These are phyloP conservation scores for Coemansia brasiliensis DNA, from an alignment of 192 early-diverging fungal species.

Conservation along the genomic window DNA sequence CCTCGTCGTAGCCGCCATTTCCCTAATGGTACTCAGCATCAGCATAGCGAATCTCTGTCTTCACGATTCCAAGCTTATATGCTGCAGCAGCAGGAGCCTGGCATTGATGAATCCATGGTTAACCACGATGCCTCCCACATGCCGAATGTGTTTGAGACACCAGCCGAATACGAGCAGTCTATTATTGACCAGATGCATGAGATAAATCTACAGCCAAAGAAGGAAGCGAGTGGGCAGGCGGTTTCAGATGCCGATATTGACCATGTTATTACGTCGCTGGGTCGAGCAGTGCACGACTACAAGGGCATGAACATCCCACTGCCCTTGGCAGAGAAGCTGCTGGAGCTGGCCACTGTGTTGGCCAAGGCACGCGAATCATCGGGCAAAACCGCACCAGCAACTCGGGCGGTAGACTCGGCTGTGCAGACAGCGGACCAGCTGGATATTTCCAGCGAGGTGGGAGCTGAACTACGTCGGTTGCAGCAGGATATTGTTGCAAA, in stretches of 20 bases:
- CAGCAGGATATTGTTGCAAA: slow-evolving; percentile 26
- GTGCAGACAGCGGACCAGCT: slow-evolving; percentile 9
- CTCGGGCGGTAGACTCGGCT: slow-evolving; percentile 9
- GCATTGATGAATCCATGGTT: slow-evolving; percentile 12
- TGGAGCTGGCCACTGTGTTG: slow-evolving; percentile 22
- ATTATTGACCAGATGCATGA: not conserved
- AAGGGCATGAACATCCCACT: slow-evolving; percentile 13
- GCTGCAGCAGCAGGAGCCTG: slow-evolving; percentile 9
- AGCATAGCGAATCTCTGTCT: not conserved
- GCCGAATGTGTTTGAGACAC: not conserved
- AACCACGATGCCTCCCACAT: not conserved
- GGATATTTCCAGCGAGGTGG: not conserved
- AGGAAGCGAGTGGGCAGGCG: not conserved
- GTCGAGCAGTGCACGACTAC: slow-evolving; percentile 1
- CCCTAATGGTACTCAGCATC: not conserved
- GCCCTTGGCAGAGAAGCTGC: slow-evolving; percentile 33
- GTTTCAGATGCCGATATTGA: not conserved
- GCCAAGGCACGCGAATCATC: not conserved
- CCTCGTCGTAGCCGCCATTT: slow-evolving; percentile 30
- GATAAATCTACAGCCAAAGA: not conserved
- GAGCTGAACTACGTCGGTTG: slow-evolving; percentile 20
- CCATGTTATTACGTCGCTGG: not conserved
- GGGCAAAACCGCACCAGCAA: not conserved
- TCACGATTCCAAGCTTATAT: slow-evolving; percentile 18
- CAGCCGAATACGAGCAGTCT: not conserved